These are phyloP conservation scores for Debaryomyces castellii DNA, from an alignment of 805 yeast species.

Conservation along the genomic window DNA sequence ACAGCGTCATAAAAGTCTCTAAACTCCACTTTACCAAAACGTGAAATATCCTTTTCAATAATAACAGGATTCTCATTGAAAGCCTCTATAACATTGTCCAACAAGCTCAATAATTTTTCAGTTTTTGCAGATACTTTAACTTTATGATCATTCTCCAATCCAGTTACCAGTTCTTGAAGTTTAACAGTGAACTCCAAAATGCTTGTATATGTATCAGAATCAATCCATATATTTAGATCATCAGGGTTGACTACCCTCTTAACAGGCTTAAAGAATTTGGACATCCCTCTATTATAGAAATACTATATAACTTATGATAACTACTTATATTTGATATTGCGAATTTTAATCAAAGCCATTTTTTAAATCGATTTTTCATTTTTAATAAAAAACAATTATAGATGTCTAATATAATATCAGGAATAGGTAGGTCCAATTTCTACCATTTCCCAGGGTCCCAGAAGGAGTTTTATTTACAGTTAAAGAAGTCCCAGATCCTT, in stretches of 20 bases:
- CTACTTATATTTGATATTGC: neutral
- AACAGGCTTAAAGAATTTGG: slow-evolving; percentile 11
- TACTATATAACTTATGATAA: neutral
- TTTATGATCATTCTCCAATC: slow-evolving; percentile 51
- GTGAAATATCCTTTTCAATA: slow-evolving; percentile 58
- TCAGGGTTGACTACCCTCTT: slow-evolving; percentile 50
- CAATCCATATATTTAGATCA: slow-evolving; percentile 64
- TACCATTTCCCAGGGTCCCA: slow-evolving; percentile 13
- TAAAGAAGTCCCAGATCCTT: slow-evolving; percentile 14
- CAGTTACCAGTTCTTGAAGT: slow-evolving; percentile 65
- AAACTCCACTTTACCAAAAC: slow-evolving; percentile 93
- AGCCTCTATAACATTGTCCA: slow-evolving; percentile 46
- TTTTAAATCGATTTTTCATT: neutral
- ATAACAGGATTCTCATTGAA: slow-evolving; percentile 65
- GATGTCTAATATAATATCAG: neutral
- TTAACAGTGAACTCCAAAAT: slow-evolving; percentile 54
- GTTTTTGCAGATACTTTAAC: slow-evolving; percentile 37
- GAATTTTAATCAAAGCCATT: neutral
- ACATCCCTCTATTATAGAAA: neutral
- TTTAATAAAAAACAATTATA: neutral
- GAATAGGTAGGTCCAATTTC: slow-evolving; percentile 4
- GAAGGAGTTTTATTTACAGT: slow-evolving; percentile 7
- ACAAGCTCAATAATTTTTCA: slow-evolving; percentile 26
- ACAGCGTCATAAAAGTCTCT: slow-evolving; percentile 77
- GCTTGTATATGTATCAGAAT: slow-evolving; percentile 47